Conservation (phyloP, 2,329 filamentous ascomycete species). For the Verticillium tricorpus region DNA sequence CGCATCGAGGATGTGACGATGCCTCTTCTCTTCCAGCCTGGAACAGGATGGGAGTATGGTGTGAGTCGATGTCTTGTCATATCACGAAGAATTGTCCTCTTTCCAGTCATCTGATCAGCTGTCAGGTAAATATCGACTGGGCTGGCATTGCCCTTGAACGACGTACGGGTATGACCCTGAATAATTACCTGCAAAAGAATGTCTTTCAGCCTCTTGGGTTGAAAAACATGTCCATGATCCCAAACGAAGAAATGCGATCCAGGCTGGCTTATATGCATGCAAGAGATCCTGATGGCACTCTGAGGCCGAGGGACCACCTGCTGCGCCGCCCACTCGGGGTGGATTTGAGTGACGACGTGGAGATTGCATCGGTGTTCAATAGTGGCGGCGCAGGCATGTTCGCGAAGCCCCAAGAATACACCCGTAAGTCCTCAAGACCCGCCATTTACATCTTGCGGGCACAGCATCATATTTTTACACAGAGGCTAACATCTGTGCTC, state of each 20-base stretch:
- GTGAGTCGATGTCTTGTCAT: constrained; percentile 6
- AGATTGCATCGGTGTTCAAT: constrained; percentile 44
- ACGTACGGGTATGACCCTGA: constrained; percentile 35
- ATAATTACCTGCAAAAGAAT: constrained; percentile 36
- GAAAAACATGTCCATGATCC: constrained; percentile 31
- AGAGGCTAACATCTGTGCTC: no score
- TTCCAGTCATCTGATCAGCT: neutral
- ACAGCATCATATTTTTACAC: neutral
- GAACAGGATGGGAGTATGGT: constrained; percentile 44
- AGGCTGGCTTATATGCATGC: constrained; percentile 1
- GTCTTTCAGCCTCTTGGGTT: constrained; percentile 41
- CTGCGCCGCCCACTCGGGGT: constrained; percentile 37
- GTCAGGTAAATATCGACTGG: constrained; percentile 39
- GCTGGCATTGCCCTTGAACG: constrained; percentile 46
- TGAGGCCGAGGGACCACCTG: constrained; percentile 3
- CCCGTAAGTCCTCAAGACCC: constrained; percentile 36
- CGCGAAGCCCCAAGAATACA: constrained; percentile 55
- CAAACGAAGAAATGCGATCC: constrained; percentile 9
- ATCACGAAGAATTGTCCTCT: neutral
- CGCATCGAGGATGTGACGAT: constrained; percentile 29
- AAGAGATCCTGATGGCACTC: neutral
- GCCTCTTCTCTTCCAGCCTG: constrained; percentile 46
- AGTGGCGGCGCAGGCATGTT: constrained; percentile 60
- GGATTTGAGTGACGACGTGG: constrained; percentile 22
- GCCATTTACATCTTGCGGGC: no score